These are phyloP conservation scores for Ganoderma lucidum DNA, from an alignment of 1,284 basidiomycete species.

Conservation along the genomic window DNA sequence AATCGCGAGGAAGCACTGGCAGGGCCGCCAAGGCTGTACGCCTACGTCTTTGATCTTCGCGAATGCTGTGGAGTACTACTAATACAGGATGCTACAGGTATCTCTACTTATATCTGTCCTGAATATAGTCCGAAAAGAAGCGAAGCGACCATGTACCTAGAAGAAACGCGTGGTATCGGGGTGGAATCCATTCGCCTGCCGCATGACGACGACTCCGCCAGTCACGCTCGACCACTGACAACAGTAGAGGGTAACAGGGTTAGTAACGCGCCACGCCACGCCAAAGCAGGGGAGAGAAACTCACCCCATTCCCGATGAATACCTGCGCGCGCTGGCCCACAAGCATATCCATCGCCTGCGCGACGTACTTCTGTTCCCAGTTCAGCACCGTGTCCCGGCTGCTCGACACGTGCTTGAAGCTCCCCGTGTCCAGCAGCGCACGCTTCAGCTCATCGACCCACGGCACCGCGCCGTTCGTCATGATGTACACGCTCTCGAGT, in stretches of 20 bases:
- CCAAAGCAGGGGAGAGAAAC: slow-evolving; percentile 20
- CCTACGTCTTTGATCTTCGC: no score
- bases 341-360: slow-evolving; percentile 54
- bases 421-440: slow-evolving; percentile 41
- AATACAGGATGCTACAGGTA: no score
- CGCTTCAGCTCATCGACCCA: slow-evolving; percentile 52
- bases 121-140: neutral
- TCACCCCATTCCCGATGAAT: slow-evolving; percentile 58
- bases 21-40: no score
- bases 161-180: slow-evolving; percentile 39
- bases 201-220: slow-evolving; percentile 62
- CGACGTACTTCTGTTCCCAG: slow-evolving; percentile 50
- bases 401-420: slow-evolving; percentile 39
- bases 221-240: slow-evolving; percentile 68
- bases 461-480: slow-evolving; percentile 59
- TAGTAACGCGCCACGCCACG: neutral
- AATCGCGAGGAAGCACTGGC: no score
- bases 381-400: slow-evolving; percentile 47
- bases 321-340: slow-evolving; percentile 52
- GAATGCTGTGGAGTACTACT: no score
- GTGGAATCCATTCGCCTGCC: slow-evolving; percentile 49
- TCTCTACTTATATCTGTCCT: no score
- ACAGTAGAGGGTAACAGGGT: neutral
- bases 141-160: slow-evolving; percentile 19
- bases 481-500: slow-evolving; percentile 55